phyloP scores from a whole-genome alignment of 1,284 basidiomycete species.

The Prillingera fragicola region DNA sequence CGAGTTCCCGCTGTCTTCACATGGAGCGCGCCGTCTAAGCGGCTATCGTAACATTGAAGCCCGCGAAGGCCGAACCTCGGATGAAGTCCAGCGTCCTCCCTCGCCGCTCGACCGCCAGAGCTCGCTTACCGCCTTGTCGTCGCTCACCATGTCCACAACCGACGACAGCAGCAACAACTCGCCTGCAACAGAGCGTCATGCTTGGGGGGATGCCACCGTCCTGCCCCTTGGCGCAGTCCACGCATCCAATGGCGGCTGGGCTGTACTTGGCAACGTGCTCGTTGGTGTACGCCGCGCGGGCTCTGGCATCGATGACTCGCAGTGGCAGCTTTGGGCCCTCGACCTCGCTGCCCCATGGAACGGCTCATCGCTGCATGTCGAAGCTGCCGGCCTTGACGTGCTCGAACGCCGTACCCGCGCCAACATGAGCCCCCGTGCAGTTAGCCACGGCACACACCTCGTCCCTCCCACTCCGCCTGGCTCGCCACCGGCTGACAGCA shows the following conservation, averaged over 20 bases:
- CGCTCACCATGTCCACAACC: slow-evolving; percentile 5
- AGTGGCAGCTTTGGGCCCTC: slow-evolving; percentile 36
- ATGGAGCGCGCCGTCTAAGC: slow-evolving; percentile 31
- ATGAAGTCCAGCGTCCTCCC: slow-evolving; percentile 5
- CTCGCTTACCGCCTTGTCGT: slow-evolving; percentile 10
- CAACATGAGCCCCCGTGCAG: neutral
- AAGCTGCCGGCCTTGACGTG: slow-evolving; percentile 16
- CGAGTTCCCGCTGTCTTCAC: slow-evolving; percentile 40
- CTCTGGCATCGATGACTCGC: slow-evolving; percentile 34
- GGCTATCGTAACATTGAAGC: slow-evolving; percentile 20
- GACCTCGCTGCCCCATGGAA: slow-evolving; percentile 35
- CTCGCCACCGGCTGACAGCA: neutral
- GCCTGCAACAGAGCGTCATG: neutral
- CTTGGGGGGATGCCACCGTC: slow-evolving; percentile 26
- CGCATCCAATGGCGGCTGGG: slow-evolving; percentile 22
- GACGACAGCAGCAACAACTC: slow-evolving; percentile 5
- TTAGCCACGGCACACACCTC: neutral
- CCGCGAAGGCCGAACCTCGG: too few species aligned
- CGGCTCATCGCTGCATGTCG: slow-evolving; percentile 27
- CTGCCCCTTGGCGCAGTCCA: slow-evolving; percentile 29
- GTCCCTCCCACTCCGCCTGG: neutral
- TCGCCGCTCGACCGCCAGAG: slow-evolving; percentile 9
- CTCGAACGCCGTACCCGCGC: slow-evolving; percentile 13
- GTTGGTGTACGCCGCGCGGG: slow-evolving; percentile 27
- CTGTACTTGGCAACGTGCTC: slow-evolving; percentile 19